phyloP scores from a whole-genome alignment of 257 asterid genomes.

The Parsonsia alboflavescens region DNA sequence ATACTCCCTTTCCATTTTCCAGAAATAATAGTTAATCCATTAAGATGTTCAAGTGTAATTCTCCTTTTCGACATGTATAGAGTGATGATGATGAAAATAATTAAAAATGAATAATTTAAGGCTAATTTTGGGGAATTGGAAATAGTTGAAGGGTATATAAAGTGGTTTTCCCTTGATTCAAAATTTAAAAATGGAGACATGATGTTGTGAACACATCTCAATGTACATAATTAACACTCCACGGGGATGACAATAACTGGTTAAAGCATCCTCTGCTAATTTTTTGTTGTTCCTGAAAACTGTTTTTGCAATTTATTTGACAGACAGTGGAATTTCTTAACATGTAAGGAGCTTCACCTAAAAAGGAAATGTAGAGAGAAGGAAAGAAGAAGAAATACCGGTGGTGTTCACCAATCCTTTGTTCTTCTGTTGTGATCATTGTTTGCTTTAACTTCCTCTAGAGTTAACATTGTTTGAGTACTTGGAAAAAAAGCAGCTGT shows the following conservation, averaged over 20 bases:
- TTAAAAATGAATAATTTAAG: background rate
- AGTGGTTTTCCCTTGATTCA: background rate
- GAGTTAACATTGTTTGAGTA: slow-evolving; percentile 48
- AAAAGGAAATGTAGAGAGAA: background rate
- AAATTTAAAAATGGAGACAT: background rate
- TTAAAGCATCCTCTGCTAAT: background rate
- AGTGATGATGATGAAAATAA: background rate
- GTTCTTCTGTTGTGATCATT: slow-evolving; percentile 12
- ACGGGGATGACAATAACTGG: background rate
- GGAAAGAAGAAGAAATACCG: background rate
- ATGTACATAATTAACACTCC: background rate
- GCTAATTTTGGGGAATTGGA: background rate
- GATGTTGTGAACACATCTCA: background rate
- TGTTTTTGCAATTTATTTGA: background rate
- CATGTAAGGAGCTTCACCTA: background rate
- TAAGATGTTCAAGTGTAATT: background rate
- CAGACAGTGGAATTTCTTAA: background rate
- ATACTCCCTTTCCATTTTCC: background rate
- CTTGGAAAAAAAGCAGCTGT: slow-evolving; percentile 59
- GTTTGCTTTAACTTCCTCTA: slow-evolving; percentile 48
- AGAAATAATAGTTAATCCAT: background rate
- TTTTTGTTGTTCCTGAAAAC: background rate
- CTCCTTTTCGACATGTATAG: background rate
- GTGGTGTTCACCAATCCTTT: background rate
- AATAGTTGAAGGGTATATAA: too few species aligned